Evolutionary conservation across 345 rosid genomes (phyloP), one percentile per base, ranked within the genome.

Genomic region (Raphanus sativus): DNA sequence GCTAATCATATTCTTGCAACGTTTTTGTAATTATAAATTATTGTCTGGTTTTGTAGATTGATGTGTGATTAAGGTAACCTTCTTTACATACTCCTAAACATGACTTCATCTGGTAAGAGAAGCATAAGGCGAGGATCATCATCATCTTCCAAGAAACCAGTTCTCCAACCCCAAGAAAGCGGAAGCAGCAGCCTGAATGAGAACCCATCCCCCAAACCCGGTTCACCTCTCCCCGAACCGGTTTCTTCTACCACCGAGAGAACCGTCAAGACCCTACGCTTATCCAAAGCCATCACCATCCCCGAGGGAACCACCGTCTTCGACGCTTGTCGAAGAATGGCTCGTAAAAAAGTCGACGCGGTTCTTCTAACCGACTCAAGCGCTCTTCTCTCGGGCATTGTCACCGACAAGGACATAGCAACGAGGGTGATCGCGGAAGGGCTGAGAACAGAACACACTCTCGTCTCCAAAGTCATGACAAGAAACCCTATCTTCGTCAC

Each of bases 281-380:
- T 91, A 70, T 91, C 99, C 7, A 95, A 95, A 82, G 98, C 99
- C 68, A 92, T 95, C 11, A 95, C 99, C 3, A 89, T 95, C 40
- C 96, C 97, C 0, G 98, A 95, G 40, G 98, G 94, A 13, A 92
- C 98, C 16, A 89, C 94, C 0, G 96, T 95, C 61, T 91, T 89
- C 1, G 98, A 95, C 66, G 98, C 99, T 12, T 95, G 97, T 76
- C 76, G 96, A 34, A 77, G 97, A 65, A 95, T 95, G 98, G 91
- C 97, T 33, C 90, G 99, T 24, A 38, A 38, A 38, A 38, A 38
- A 3, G 97, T 92, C 2, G 89, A 91, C 60, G 97, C 99, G 4
- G 94, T 93, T 69, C 75, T 92, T 65, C 83, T 95, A 34, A 92
- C 99, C 0, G 98, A 95, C 81, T 68, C 98, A 34, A 89, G 89